Percentiles rank a stretch among this genome's conserved stretches.
Evolutionary conservation across 2,329 filamentous ascomycete genomes (phyloP).

Genomic region (Nothomitra cinnamomea): DNA sequence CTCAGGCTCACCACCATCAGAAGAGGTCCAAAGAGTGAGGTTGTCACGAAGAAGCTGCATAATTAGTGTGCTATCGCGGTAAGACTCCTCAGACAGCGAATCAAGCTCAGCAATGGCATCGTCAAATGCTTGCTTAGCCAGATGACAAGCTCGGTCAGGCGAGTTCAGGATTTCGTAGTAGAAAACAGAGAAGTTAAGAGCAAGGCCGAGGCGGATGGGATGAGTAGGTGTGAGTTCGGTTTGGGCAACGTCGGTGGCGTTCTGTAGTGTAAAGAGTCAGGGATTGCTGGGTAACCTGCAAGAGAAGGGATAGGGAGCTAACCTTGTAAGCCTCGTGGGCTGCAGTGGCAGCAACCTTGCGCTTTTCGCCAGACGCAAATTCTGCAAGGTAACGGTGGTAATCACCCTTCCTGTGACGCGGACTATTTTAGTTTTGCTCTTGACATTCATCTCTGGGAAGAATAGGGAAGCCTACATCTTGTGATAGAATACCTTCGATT

Average conservation of each 20-base stretch:
- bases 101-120: constrained; percentile 98
- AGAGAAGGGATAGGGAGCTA: neutral
- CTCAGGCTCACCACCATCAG: constrained; percentile 69
- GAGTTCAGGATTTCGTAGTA: constrained; percentile 99
- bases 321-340: constrained; percentile 98
- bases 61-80: constrained; percentile 97
- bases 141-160: constrained; percentile 90
- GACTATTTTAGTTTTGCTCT: constrained; percentile 9
- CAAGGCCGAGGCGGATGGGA: constrained; percentile 93
- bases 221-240: constrained; percentile 94
- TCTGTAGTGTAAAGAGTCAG: constrained; percentile 33
- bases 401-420: constrained; percentile 66
- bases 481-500: constrained; percentile 99
- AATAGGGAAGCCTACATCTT: constrained; percentile 54
- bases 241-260: constrained; percentile 94
- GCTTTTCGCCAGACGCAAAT: constrained; percentile 84
- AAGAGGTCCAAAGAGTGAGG: constrained; percentile 94
- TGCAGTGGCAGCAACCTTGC: constrained; percentile 71
- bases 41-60: constrained; percentile 99
- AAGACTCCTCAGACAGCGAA: constrained; percentile 92
- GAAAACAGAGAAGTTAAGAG: constrained; percentile 98
- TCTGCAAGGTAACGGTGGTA: constrained; percentile 93
- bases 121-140: constrained; percentile 98
- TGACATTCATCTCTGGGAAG: constrained; percentile 9
- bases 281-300: neutral